Conservation (phyloP, 169 alveolate genomes). For the Perkinsus olseni region DNA sequence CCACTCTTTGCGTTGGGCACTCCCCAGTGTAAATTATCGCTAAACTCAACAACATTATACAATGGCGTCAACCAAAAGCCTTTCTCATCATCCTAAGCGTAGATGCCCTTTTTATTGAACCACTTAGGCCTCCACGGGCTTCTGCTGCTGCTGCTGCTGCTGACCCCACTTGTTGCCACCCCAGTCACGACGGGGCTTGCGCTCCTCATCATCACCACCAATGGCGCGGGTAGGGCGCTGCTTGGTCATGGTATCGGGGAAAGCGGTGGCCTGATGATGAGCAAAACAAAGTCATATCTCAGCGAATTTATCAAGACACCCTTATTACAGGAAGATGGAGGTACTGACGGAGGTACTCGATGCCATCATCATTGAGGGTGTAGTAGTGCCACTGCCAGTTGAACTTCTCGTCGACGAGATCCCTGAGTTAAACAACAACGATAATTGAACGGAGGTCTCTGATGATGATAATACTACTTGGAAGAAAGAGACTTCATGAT, state of each 20-base stretch:
- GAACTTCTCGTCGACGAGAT: slow-evolving; percentile 37
- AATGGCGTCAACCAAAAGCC: background rate
- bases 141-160: background rate
- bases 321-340: background rate
- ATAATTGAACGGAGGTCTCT: background rate
- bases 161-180: slow-evolving; percentile 1
- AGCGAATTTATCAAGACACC: background rate
- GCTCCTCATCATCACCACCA: background rate
- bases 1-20: too few relatives aligned
- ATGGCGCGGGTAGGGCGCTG: slow-evolving; percentile 5
- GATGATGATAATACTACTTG: background rate
- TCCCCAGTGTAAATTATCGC: background rate
- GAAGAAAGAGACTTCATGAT: slow-evolving; percentile 24
- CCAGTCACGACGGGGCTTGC: background rate
- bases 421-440: slow-evolving; percentile 39
- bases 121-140: background rate
- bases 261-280: background rate
- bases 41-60: background rate
- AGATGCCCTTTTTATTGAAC: background rate
- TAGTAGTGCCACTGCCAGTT: slow-evolving; percentile 57
- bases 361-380: slow-evolving; percentile 47
- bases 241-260: background rate
- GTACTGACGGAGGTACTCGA: slow-evolving; percentile 5
- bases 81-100: background rate
- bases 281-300: background rate